Conservation (phyloP, 805 yeast genomes). For the Zygosaccharomyces gambellarensis region DNA sequence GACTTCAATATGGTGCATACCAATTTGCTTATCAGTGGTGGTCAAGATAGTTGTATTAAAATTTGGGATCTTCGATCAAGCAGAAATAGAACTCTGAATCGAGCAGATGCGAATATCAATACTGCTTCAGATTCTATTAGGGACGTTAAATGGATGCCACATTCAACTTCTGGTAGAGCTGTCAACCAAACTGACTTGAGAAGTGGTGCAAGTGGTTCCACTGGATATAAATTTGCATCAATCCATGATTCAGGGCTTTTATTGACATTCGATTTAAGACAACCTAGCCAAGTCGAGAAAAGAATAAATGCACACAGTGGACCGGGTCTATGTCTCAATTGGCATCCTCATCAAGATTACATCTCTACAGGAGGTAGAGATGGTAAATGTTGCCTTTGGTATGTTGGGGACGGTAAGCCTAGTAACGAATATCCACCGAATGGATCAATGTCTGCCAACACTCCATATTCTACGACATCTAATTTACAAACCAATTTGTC, state of each 20-base stretch:
- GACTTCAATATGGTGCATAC: slow-evolving; percentile 35
- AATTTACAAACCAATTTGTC: slow-evolving; percentile 42
- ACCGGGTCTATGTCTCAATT: slow-evolving; percentile 81
- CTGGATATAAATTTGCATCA: slow-evolving; percentile 55
- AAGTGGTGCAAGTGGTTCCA: slow-evolving; percentile 7
- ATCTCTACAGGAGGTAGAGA: slow-evolving; percentile 93
- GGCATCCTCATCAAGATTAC: slow-evolving; percentile 81
- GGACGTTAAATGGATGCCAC: slow-evolving; percentile 50
- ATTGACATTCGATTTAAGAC: slow-evolving; percentile 82
- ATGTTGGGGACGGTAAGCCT: slow-evolving; percentile 26
- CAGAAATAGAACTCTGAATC: slow-evolving; percentile 36
- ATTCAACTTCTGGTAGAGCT: slow-evolving; percentile 29
- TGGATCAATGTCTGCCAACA: neutral
- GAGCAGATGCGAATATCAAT: slow-evolving; percentile 30
- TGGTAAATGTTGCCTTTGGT: slow-evolving; percentile 41
- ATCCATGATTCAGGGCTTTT: slow-evolving; percentile 87
- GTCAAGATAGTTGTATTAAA: slow-evolving; percentile 75
- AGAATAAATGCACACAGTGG: slow-evolving; percentile 86
- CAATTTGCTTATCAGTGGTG: slow-evolving; percentile 52
- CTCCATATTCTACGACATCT: slow-evolving; percentile 4
- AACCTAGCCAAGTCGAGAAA: slow-evolving; percentile 56
- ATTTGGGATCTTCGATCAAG: slow-evolving; percentile 61
- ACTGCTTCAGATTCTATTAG: slow-evolving; percentile 70
- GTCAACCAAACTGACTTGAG: slow-evolving; percentile 35
- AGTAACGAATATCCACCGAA: neutral